Evolutionary conservation across 2,329 filamentous ascomycete genomes (phyloP), one percentile per base, ranked within the genome.

Genomic region (Calonectria pseudoreteaudii): DNA sequence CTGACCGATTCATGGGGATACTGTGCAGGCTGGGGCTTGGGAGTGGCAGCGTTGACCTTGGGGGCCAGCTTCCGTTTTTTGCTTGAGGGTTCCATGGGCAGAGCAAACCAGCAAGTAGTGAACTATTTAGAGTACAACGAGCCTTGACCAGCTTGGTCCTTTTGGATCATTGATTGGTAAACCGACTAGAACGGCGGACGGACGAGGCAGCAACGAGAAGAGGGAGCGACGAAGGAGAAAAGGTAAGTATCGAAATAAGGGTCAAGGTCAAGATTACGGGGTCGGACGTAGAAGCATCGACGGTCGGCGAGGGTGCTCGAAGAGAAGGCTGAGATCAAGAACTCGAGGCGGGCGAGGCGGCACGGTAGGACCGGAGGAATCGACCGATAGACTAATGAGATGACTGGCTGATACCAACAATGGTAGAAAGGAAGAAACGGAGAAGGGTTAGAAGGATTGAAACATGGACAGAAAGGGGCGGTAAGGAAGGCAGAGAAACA

Each of bases 51-150:
- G 77, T 82, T 79, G 80, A 85, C 83, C 78, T 86, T 87, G 44
- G 85, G 85, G 79, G 85, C 85, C 82, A 87, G 81, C 82, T 86
- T 86, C 79, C 85, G 83, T 81, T 85, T 85, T 75, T 87, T 87
- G 73, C 78, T 85, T 58, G 84, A 84, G 75, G 85, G 85, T 81
- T 87, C 85, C 85, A 87, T 87, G 78, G 81, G 80, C 78, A 74
- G 52, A 52, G 67, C 65, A 66, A 60, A 44, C 52, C 72, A 66
- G 64, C 70, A 62, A 41, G 56, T 62, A 75, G 66, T 64, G 62
- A 67, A 70, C 74, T 76, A 71, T 66, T 71, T 53, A 68, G 70
- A 71, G 65, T 72, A 66, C 74, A 60, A 71, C 73, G 68, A 74
- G 76, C 78, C 76, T 72, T 74, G 75, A 70, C 73, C 76, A 73